Evolutionary conservation across 208 protist genomes (phyloP).

Genomic region (Acanthamoeba divionensis): DNA sequence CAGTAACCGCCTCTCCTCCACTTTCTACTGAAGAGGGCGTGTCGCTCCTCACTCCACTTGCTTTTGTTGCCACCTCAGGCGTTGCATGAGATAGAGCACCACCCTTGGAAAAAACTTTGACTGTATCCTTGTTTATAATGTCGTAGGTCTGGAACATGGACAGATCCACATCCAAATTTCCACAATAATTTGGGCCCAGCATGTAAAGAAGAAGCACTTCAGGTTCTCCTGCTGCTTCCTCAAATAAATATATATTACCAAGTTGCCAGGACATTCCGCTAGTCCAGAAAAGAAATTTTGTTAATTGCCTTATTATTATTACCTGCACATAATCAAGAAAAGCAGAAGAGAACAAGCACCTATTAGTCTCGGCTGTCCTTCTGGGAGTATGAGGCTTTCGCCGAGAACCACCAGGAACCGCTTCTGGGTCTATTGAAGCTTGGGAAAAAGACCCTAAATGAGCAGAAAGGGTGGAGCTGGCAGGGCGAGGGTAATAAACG

Average conservation of each 20-base stretch:
- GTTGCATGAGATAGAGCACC: neutral
- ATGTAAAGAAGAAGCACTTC: slow-evolving; percentile 37
- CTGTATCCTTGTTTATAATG: neutral
- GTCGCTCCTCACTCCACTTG: no score
- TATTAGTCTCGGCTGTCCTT: no score
- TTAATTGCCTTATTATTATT: no score
- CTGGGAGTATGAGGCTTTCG: no score
- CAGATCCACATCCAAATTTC: slow-evolving; percentile 25
- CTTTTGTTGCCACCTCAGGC: neutral
- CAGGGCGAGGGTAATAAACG: neutral
- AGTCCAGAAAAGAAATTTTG: no score
- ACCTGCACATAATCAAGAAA: no score
- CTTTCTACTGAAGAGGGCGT: no score
- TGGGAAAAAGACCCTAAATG: no score
- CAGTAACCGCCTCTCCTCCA: no score
- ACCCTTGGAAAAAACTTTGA: slow-evolving; percentile 1
- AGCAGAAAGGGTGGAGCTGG: neutral
- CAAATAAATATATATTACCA: slow-evolving; percentile 33
- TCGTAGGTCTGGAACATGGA: slow-evolving; percentile 33
- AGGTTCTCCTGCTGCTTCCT: neutral
- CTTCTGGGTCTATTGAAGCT: no score
- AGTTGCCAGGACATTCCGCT: neutral
- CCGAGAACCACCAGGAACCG: no score
- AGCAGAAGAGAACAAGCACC: no score
- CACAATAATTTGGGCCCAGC: slow-evolving; percentile 24